phyloP scores from a whole-genome alignment of 2,329 filamentous ascomycete species.

The Emydomyces testavorans region DNA sequence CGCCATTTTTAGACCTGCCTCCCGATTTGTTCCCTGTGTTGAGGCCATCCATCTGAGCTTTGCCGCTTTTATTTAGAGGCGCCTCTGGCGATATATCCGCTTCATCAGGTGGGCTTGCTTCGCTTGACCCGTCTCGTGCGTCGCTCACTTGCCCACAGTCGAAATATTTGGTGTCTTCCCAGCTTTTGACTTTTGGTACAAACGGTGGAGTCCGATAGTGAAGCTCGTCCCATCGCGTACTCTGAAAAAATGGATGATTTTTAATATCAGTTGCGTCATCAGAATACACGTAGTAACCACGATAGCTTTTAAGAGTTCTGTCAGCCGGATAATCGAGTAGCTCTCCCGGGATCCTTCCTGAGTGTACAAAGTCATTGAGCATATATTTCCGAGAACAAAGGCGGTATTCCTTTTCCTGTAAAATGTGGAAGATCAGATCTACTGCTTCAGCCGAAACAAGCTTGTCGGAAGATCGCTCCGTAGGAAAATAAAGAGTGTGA shows the following conservation, averaged over 20 bases:
- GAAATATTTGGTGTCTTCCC: conserved; percentile 78
- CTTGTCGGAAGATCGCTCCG: conserved; percentile 40
- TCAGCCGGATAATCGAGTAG: conserved; percentile 26
- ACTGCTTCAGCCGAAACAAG: conserved; percentile 59
- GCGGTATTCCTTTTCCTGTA: conserved; percentile 62
- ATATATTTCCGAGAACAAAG: conserved; percentile 67
- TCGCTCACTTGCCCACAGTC: conserved; percentile 61
- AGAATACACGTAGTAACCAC: conserved; percentile 59
- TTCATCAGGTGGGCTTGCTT: conserved; percentile 7
- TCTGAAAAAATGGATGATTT: conserved; percentile 70
- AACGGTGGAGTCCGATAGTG: conserved; percentile 65
- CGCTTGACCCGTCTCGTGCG: conserved; percentile 37
- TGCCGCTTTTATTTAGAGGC: background rate
- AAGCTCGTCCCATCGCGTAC: conserved; percentile 64
- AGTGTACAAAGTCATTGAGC: conserved; percentile 46
- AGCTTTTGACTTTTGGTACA: conserved; percentile 56
- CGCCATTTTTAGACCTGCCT: conserved; percentile 14
- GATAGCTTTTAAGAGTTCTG: conserved; percentile 30
- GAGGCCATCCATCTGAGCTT: conserved; percentile 2
- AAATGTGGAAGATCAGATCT: conserved; percentile 60
- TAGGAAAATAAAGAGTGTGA: conserved; percentile 58
- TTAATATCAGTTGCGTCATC: conserved; percentile 87
- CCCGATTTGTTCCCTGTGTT: background rate
- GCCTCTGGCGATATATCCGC: background rate
- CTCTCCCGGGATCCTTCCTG: conserved; percentile 23